Percentiles rank a stretch among this genome's conserved stretches.
phyloP scores from a whole-genome alignment of 2,329 filamentous ascomycete species.

The Ploettnerulaceae sp. region DNA sequence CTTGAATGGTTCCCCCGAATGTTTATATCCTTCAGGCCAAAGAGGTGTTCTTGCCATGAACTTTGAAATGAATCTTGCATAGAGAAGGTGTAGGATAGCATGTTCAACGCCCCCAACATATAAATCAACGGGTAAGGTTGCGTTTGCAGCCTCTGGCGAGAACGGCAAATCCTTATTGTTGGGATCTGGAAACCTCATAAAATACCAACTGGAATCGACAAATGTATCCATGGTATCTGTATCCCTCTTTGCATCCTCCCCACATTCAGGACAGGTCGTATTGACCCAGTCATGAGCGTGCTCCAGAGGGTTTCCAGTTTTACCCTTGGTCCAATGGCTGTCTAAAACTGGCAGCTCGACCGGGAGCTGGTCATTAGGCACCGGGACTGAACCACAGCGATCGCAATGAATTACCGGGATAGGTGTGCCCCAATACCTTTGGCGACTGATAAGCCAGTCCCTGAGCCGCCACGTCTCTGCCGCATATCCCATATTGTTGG shows the following conservation, averaged over 20 bases:
- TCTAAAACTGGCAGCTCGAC: conserved; percentile 68
- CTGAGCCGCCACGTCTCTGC: conserved; percentile 73
- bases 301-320: conserved; percentile 72
- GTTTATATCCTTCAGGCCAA: conserved; percentile 40
- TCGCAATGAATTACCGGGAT: conserved; percentile 83
- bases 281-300: conserved; percentile 68
- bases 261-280: conserved; percentile 69
- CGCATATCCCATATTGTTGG: conserved; percentile 51
- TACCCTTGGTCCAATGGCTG: conserved; percentile 62
- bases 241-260: conserved; percentile 66
- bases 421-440: conserved; percentile 86
- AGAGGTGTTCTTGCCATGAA: conserved; percentile 60
- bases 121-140: conserved; percentile 70
- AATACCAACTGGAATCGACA: conserved; percentile 95
- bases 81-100: conserved; percentile 83
- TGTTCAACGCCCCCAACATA: conserved; percentile 89
- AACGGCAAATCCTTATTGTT: conserved; percentile 59
- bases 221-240: conserved; percentile 97
- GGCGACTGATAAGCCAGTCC: conserved; percentile 89
- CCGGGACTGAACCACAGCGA: conserved; percentile 72
- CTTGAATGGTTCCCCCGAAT: conserved; percentile 68
- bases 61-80: conserved; percentile 87
- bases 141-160: conserved; percentile 51
- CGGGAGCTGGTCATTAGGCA: conserved; percentile 71
- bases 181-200: conserved; percentile 71